Evolutionary conservation across 1,284 basidiomycete genomes (phyloP).

Genomic region (Sporisorium scitamineum): DNA sequence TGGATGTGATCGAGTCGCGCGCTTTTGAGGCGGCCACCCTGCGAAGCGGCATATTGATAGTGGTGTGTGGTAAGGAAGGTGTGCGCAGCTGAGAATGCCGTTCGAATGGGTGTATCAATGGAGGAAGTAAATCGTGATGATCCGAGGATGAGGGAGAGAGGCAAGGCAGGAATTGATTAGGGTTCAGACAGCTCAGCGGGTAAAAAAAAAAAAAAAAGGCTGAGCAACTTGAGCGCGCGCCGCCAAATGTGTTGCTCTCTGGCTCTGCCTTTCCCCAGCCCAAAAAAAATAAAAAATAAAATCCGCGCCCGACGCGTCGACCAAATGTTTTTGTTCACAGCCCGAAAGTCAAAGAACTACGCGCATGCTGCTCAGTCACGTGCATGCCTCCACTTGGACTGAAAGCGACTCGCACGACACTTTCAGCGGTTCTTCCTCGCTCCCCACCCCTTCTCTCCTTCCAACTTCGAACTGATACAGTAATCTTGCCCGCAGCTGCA

Average conservation of each 20-base stretch:
- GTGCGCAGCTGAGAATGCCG: neutral
- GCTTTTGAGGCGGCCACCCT: slow-evolving; percentile 44
- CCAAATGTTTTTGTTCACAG: slow-evolving; percentile 9
- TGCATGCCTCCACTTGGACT: slow-evolving; percentile 22
- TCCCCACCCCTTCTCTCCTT: neutral
- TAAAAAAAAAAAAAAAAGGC: neutral
- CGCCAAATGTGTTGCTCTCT: neutral
- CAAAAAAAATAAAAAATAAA: neutral
- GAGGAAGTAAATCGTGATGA: neutral
- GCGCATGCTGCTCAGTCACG: slow-evolving; percentile 23
- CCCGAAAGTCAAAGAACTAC: neutral
- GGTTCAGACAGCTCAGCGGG: slow-evolving; percentile 5
- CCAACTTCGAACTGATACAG: neutral
- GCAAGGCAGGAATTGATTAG: slow-evolving; percentile 1
- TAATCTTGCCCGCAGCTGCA: too few relatives aligned
- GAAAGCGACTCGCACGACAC: slow-evolving; percentile 33
- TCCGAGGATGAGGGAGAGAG: neutral
- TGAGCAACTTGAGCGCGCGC: slow-evolving; percentile 1
- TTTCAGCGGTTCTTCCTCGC: neutral
- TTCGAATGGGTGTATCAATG: neutral
- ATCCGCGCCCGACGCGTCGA: slow-evolving; percentile 12
- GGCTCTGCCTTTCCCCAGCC: neutral
- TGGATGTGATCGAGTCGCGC: slow-evolving; percentile 44
- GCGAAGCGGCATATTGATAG: slow-evolving; percentile 32
- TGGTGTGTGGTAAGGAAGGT: neutral